phyloP scores from a whole-genome alignment of 2,329 filamentous ascomycete species.

The Talaromyces sp. region DNA sequence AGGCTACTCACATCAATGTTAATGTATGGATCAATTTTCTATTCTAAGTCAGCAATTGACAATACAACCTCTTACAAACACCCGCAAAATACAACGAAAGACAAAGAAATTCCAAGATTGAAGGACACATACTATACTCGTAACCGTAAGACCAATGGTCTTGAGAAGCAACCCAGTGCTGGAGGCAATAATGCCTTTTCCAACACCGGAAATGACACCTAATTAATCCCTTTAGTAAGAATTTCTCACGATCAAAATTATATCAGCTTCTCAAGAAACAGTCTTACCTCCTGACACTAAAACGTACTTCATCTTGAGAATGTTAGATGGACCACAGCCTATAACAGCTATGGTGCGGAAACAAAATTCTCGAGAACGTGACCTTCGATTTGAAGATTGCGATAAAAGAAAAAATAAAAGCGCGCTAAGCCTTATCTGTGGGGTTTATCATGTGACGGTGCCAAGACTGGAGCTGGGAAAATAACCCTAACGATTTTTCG shows the following conservation, averaged over 20 bases:
- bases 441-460: constrained; percentile 11
- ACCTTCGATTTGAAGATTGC: neutral
- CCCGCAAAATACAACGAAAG: neutral
- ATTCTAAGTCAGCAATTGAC: constrained; percentile 39
- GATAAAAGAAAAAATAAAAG: constrained; percentile 4
- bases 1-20: constrained; percentile 69
- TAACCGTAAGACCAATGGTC: constrained; percentile 66
- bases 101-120: neutral
- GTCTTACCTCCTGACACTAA: constrained; percentile 67
- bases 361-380: neutral
- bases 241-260: neutral
- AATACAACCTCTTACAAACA: neutral
- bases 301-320: constrained; percentile 65
- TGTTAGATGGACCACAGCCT: constrained; percentile 13
- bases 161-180: constrained; percentile 73
- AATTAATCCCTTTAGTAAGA: neutral
- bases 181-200: constrained; percentile 63
- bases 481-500: neutral
- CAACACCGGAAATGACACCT: constrained; percentile 44
- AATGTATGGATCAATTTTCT: constrained; percentile 71
- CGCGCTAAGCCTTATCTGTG: constrained; percentile 13
- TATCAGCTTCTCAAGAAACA: constrained; percentile 19
- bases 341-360: constrained; percentile 9
- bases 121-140: constrained; percentile 11
- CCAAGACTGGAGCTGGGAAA: neutral